Evolutionary conservation across 108 stramenopile genomes (phyloP), one percentile per base, ranked within the genome.

Genomic region (Parietichytrium sp.): DNA sequence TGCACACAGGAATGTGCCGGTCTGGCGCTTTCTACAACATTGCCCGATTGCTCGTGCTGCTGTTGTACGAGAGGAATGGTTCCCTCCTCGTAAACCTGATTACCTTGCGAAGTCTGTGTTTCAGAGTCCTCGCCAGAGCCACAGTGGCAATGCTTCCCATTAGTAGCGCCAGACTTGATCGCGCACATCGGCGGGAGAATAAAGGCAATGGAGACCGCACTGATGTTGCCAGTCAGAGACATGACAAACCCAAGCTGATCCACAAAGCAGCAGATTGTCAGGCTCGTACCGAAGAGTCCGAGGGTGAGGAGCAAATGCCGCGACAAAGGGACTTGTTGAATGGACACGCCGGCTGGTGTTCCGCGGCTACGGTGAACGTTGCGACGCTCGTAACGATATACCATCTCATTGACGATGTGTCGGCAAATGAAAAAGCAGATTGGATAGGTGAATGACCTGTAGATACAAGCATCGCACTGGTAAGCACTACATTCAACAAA

Each of bases 371-470:
- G 61, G n/a, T 72, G 38, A 33, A 45, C 45, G 61, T 25, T 12
- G 6, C 61, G 6, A 42, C 45, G 36, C 42, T 72, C 45, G 38
- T 42, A 72, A 25, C 61, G 61, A 42, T 72, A 72, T 6, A 72
- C 45, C 61, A 72, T 72, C 42, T 72, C 61, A 42, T 72, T 72
- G 38, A 72, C 38, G 25, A 72, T 72, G 42, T 72, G 61, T 18
- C 61, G 61, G 61, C 61, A 72, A 27, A 72, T 72, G 61, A 72
- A 72, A 38, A 72, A 72, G 61, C 61, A 72, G 20, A 72, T 72
- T 7, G 61, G 61, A 38, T 72, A 72, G 20, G 61, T 72, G 61
- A 72, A 72, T 6, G 61, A 72, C n/a, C n/a, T n/a, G n/a, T n/a
- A n/a, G n/a, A n/a, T n/a, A n/a, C n/a, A n/a, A n/a, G n/a, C n/a